Evolutionary conservation across 2,329 filamentous ascomycete genomes (phyloP).

Genomic region (Talaromyces sp.): DNA sequence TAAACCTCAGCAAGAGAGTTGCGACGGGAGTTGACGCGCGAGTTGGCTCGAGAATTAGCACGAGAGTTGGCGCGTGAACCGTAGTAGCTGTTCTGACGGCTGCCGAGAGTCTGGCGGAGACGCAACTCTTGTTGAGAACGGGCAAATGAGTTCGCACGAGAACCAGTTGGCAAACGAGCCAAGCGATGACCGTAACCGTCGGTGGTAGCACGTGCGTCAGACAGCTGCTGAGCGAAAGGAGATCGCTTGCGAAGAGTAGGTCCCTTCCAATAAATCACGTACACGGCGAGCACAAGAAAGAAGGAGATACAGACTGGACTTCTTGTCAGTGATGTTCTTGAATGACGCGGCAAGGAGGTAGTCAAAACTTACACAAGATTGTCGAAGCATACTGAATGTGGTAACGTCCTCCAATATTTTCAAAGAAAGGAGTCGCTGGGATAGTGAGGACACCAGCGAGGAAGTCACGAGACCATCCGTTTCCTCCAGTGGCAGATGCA

Average conservation of each 20-base stretch:
- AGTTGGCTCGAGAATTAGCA: slow-evolving; percentile 22
- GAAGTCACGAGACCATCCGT: slow-evolving; percentile 62
- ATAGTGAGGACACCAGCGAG: slow-evolving; percentile 60
- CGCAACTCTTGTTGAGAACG: slow-evolving; percentile 36
- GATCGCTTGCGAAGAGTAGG: slow-evolving; percentile 56
- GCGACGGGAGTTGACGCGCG: slow-evolving; percentile 26
- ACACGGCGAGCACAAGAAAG: slow-evolving; percentile 58
- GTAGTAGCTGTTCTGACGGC: slow-evolving; percentile 30
- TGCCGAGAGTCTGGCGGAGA: slow-evolving; percentile 32
- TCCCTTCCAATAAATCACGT: slow-evolving; percentile 63
- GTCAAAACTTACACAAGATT: slow-evolving; percentile 48
- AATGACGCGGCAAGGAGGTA: neutral
- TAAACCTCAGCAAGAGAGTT: slow-evolving; percentile 8
- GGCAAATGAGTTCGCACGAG: slow-evolving; percentile 36
- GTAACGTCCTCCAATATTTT: slow-evolving; percentile 51
- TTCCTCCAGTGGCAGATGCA: slow-evolving; percentile 62
- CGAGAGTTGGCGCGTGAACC: slow-evolving; percentile 31
- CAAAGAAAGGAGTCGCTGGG: slow-evolving; percentile 50
- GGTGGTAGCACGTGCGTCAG: slow-evolving; percentile 37
- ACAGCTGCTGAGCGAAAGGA: slow-evolving; percentile 60
- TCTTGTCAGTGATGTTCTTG: neutral
- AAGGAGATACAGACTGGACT: slow-evolving; percentile 51
- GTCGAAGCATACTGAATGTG: slow-evolving; percentile 57
- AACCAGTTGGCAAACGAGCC: slow-evolving; percentile 32
- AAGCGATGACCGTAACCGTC: slow-evolving; percentile 27